Base-by-base conservation (phyloP, 768 basidiomycete species). In the Russula sp. region DNA sequence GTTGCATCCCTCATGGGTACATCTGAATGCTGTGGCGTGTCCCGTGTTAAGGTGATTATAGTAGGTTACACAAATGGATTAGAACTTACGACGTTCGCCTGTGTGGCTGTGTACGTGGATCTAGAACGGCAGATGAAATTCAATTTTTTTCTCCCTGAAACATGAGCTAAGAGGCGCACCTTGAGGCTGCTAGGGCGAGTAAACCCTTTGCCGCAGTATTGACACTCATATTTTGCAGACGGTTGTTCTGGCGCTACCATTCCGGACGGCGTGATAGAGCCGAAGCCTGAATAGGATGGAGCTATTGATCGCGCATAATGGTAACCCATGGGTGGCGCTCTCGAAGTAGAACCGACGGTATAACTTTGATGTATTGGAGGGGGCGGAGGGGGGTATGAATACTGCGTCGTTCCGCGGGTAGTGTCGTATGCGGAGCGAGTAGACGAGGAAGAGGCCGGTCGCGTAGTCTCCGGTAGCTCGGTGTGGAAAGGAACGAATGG, bases 31-130 rank as follows among this genome's bases (percentile, higher is more conserved):
- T 92, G 72, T 63, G 63, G 53, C 53, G 58, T 16, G 20, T 3
- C 18, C 20, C 63, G 67, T 20, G 50, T 53, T 56, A 62, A 62
- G 62, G 63, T 38, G 63, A 61, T 61, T 59, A 56, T 20, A 24
- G 40, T 32, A 49, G 32, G 61, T 50, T 9, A 32, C n/a, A 65
- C 28, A 30, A 55, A 44, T 28, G 26, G 49, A 44, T 42, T 51
- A 38, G 28, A 20, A 79, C 87, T 79, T 72, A 92, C 90, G 90
- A 78, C 88, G 91, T 74, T 89, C 88, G 67, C 89, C 90, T 0
- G 89, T 91, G 74, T 92, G 90, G 69, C 88, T 90, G 67, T 92
- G 90, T 67, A 89, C 75, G 74, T 92, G 90, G 68, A 90, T 92
- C 90, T 92, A 65, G 59, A 66, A 61, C 61, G 42, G 26, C 4